Evolutionary conservation across 75 land plant genomes (phyloP), one percentile per base, ranked within the genome.

Genomic region (Adiantum capillusveneris): DNA sequence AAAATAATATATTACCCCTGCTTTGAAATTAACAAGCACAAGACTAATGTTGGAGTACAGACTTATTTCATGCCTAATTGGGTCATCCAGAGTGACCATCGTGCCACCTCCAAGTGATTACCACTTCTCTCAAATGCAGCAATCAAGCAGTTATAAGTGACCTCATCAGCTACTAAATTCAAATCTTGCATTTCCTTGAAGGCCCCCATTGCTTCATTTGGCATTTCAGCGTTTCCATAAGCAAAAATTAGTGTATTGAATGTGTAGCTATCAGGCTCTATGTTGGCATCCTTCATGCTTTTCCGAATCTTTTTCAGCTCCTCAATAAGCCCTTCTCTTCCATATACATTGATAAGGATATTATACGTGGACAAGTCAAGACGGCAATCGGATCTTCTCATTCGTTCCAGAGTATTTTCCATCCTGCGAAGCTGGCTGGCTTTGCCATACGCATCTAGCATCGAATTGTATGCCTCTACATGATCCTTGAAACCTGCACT

Each of bases 371-470:
- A 79, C 25, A 78, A 68, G 44, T 86, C 91, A 22, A 65, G 76
- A 39, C 50, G 44, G 64, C 79, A 86, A 9, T 57, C 68, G 12
- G 80, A 46, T 30, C 66, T 71, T 60, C 74, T 76, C 96, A 90
- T 83, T 31, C 62, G 79, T 60, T 67, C 68, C 65, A 83, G 60
- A 2, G 75, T 75, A 43, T 69, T 68, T 54, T 71, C 73, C 44
- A 90, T 75, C 34, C 74, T 82, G 39, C 80, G 78, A 25, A 90
- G 57, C 30, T 72, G 73, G 28, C 75, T 67, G 25, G 78, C 76
- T 57, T 90, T 90, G 20, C 96, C 96, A 65, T 90, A 90, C 0
- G 91, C 77, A 78, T 90, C 91, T 57, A 90, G 59, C 80, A 90
- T 83, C n/a, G 71, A 83, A 59, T 90, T 90, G 58, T 72, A 86